These are phyloP conservation scores for Handroanthus guayacan DNA, from an alignment of 257 asterid species.

Conservation along the genomic window DNA sequence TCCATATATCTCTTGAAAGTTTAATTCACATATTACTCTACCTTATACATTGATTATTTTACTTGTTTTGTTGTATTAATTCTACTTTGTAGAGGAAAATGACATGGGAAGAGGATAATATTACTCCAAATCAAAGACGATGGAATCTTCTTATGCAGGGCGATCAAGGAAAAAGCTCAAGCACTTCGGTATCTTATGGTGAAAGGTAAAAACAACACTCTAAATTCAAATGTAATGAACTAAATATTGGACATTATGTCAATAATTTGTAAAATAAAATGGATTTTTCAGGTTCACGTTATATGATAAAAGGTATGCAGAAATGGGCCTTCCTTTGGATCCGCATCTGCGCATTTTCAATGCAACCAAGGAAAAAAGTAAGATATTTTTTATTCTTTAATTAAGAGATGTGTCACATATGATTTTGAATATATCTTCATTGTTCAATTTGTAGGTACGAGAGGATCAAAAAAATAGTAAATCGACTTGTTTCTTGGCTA, in stretches of 20 bases:
- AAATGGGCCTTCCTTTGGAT: conserved; percentile 38
- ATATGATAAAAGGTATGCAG: conserved; percentile 43
- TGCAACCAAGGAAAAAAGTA: conserved; percentile 30
- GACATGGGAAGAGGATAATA: background rate
- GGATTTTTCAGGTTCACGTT: conserved; percentile 34
- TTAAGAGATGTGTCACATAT: too few species aligned
- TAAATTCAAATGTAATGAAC: background rate
- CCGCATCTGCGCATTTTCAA: conserved; percentile 44
- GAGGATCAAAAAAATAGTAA: too few species aligned
- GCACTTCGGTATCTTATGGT: background rate
- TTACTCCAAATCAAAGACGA: background rate
- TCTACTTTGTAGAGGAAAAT: conserved; percentile 1
- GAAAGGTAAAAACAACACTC: background rate
- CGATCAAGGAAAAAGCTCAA: conserved; percentile 8
- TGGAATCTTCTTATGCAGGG: background rate
- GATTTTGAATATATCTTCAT: too few species aligned
- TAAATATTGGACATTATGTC: background rate
- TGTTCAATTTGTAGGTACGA: too few species aligned
- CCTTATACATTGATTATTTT: background rate
- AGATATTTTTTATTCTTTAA: background rate
- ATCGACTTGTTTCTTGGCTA: too few species aligned
- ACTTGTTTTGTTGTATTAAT: background rate
- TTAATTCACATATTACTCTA: background rate
- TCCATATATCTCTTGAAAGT: too few species aligned
- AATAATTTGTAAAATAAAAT: background rate